Percentiles rank a stretch among this genome's conserved stretches.
These are phyloP conservation scores for Sanguinoderma infundibulare DNA, from an alignment of 1,284 basidiomycete species.

Conservation along the genomic window DNA sequence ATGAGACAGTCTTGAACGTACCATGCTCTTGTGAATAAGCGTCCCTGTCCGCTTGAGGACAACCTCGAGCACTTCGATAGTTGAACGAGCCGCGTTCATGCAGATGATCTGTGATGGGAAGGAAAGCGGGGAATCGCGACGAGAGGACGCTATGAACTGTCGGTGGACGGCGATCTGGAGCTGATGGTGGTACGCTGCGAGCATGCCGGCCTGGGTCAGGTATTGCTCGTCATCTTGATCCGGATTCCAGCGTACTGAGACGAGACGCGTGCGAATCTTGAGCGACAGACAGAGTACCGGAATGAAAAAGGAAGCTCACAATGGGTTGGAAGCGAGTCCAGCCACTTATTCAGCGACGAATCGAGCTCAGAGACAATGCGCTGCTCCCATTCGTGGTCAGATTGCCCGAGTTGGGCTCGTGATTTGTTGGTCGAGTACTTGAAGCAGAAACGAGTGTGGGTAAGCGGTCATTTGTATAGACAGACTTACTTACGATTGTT, in stretches of 20 bases:
- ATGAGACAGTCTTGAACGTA: not conserved
- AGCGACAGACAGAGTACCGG: slow-evolving; percentile 35
- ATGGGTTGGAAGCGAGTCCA: slow-evolving; percentile 25
- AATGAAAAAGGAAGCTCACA: slow-evolving; percentile 13
- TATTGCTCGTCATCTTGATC: slow-evolving; percentile 45
- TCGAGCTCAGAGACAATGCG: slow-evolving; percentile 28
- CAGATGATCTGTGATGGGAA: not conserved
- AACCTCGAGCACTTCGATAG: too few relatives aligned
- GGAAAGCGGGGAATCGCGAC: not conserved
- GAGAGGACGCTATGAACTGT: slow-evolving; percentile 48
- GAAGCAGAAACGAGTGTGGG: not conserved
- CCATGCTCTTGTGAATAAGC: not conserved
- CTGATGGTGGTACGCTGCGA: slow-evolving; percentile 60
- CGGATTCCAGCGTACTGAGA: slow-evolving; percentile 50
- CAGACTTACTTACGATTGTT: slow-evolving; percentile 58
- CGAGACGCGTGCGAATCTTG: not conserved
- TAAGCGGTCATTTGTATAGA: not conserved
- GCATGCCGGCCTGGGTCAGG: slow-evolving; percentile 56
- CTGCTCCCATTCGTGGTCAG: slow-evolving; percentile 26
- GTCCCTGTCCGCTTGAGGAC: too few relatives aligned
- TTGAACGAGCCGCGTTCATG: too few relatives aligned
- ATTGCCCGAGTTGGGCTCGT: slow-evolving; percentile 4
- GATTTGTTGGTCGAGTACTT: slow-evolving; percentile 30
- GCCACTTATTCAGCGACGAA: slow-evolving; percentile 29
- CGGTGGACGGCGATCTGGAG: slow-evolving; percentile 61